Percentiles rank a stretch among this genome's conserved stretches.
Conservation (phyloP, 2,329 filamentous ascomycete species). For the Pseudogymnoascus sp. region DNA sequence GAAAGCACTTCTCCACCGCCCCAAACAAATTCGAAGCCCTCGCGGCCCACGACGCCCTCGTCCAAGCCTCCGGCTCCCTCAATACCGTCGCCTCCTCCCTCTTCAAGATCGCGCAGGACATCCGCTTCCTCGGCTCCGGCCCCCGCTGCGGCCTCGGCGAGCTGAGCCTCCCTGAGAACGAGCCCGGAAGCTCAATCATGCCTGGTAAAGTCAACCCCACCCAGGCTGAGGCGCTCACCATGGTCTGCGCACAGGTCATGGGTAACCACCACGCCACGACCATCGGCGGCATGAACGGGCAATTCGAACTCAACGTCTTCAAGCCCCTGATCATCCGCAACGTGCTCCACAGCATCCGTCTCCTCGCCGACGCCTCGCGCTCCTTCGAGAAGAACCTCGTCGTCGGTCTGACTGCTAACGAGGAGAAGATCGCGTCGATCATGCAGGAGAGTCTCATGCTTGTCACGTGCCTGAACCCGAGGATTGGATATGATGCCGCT, state of each 20-base stretch:
- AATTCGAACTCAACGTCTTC: conserved; percentile 98
- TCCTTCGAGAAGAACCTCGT: conserved; percentile 95
- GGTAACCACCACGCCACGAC: conserved; percentile 92
- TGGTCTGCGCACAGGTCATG: conserved; percentile 97
- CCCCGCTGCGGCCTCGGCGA: conserved; percentile 94
- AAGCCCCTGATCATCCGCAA: conserved; percentile 96
- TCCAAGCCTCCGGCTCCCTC: conserved; percentile 85
- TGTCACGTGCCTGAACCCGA: conserved; percentile 93
- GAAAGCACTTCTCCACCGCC: conserved; percentile 86
- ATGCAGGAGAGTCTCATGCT: conserved; percentile 97
- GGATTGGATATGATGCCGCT: conserved; percentile 96
- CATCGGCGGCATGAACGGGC: conserved; percentile 91
- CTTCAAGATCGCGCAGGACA: conserved; percentile 97
- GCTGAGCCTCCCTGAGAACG: conserved; percentile 90
- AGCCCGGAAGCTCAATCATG: conserved; percentile 97
- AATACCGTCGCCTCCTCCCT: conserved; percentile 89
- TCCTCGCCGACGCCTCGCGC: conserved; percentile 85
- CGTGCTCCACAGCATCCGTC: conserved; percentile 80
- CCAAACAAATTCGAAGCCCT: conserved; percentile 99
- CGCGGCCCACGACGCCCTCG: conserved; percentile 89
- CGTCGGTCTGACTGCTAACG: conserved; percentile 79
- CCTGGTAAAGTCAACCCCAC: conserved; percentile 99
- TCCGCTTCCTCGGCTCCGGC: conserved; percentile 92
- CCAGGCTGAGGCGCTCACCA: conserved; percentile 94
- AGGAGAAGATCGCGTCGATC: conserved; percentile 80